These are phyloP conservation scores for Scutellaria barbata DNA, from an alignment of 257 asterid species.

Conservation along the genomic window DNA sequence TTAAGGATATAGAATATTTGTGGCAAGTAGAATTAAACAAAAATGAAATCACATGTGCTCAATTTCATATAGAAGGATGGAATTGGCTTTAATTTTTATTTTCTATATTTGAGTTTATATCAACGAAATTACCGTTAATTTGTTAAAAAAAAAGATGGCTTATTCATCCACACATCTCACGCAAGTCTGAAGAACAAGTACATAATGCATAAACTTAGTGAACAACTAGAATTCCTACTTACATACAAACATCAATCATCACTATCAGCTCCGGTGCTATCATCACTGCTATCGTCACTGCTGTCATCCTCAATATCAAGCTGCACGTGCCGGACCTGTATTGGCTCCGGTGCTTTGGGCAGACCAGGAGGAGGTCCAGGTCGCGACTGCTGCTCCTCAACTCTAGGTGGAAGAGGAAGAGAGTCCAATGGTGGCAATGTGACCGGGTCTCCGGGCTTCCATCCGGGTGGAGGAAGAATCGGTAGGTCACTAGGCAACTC, in stretches of 20 bases:
- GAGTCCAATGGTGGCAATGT: slow-evolving; percentile 74
- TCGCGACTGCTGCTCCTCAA: slow-evolving; percentile 59
- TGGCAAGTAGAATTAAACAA: too few species aligned
- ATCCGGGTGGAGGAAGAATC: slow-evolving; percentile 80
- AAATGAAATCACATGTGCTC: too few species aligned
- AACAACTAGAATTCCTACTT: neutral
- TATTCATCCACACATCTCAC: too few species aligned
- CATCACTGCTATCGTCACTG: slow-evolving; percentile 77
- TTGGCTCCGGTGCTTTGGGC: slow-evolving; percentile 65
- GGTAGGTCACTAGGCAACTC: slow-evolving; percentile 81
- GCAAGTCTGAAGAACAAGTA: neutral
- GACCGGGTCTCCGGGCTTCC: slow-evolving; percentile 94
- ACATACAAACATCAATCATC: slow-evolving; percentile 58
- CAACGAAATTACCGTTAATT: too few species aligned
- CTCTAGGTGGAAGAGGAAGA: slow-evolving; percentile 60
- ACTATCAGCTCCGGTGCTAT: too few species aligned
- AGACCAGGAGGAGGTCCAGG: slow-evolving; percentile 55
- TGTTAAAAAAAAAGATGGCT: too few species aligned
- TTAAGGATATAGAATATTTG: too few species aligned
- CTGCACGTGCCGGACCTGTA: slow-evolving; percentile 90
- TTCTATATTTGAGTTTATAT: too few species aligned
- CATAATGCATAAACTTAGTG: neutral
- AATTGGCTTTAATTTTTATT: too few species aligned
- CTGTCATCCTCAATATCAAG: slow-evolving; percentile 88
- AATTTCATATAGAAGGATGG: too few species aligned